Evolutionary conservation across 495 filamentous ascomycete genomes (phyloP).

Genomic region (Penicillium crystallinum): DNA sequence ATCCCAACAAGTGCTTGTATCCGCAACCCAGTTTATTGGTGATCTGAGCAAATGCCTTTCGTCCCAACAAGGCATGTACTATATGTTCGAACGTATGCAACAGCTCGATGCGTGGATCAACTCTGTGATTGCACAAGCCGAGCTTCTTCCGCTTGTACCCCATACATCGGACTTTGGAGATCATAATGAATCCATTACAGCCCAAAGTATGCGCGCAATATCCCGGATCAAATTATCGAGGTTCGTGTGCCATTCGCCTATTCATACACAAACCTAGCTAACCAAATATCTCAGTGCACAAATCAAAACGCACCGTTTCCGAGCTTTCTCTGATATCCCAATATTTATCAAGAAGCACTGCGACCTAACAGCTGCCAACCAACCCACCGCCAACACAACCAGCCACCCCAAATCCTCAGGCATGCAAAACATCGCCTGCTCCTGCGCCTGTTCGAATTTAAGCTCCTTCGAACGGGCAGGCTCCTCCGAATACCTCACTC

Average conservation of each 20-base stretch:
- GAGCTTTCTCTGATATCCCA: constrained; percentile 56
- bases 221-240: constrained; percentile 55
- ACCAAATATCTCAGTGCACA: constrained; percentile 40
- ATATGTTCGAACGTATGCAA: constrained; percentile 50
- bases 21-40: constrained; percentile 52
- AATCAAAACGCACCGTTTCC: constrained; percentile 57
- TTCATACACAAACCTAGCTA: neutral
- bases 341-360: constrained; percentile 56
- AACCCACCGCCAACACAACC: constrained; percentile 18
- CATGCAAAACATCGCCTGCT: constrained; percentile 30
- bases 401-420: constrained; percentile 26
- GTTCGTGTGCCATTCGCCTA: constrained; percentile 17
- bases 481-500: constrained; percentile 36
- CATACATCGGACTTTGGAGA: constrained; percentile 38
- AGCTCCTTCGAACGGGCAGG: constrained; percentile 30
- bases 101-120: constrained; percentile 49
- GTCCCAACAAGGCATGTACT: constrained; percentile 35
- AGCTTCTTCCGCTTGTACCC: constrained; percentile 35
- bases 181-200: constrained; percentile 40
- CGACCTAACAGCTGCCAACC: constrained; percentile 43
- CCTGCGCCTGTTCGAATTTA: constrained; percentile 33
- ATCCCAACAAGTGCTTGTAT: constrained; percentile 52
- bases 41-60: constrained; percentile 43
- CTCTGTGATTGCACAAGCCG: constrained; percentile 43
- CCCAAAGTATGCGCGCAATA: constrained; percentile 49